Evolutionary conservation across 441 rosid species (phyloP).

Genomic region (Populus tomentosa): DNA sequence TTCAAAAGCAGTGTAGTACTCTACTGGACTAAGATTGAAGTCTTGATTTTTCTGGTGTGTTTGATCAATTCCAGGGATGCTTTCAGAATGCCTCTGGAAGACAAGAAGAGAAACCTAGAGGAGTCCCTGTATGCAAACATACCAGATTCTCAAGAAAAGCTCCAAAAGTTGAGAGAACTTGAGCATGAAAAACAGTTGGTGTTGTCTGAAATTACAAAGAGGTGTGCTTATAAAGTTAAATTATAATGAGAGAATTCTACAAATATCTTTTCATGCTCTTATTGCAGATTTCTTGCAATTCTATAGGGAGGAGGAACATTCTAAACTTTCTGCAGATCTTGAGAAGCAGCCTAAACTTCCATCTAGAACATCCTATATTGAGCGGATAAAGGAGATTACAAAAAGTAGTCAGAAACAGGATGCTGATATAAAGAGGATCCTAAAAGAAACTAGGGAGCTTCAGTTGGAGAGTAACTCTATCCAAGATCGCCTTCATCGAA

Average conservation of each 20-base stretch:
- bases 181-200: conserved; percentile 46
- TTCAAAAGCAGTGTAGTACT: background rate
- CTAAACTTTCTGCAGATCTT: conserved; percentile 40
- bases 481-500: conserved; percentile 79
- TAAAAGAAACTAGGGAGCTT: conserved; percentile 74
- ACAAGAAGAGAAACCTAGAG: conserved; percentile 50
- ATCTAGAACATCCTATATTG: conserved; percentile 57
- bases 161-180: conserved; percentile 48
- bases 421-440: conserved; percentile 62
- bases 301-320: conserved; percentile 56
- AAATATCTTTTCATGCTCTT: conserved; percentile 2
- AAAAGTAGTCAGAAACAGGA: conserved; percentile 82
- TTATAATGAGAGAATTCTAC: conserved; percentile 1
- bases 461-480: conserved; percentile 83
- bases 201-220: conserved; percentile 47
- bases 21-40: background rate
- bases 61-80: conserved; percentile 42
- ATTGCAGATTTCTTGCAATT: conserved; percentile 4
- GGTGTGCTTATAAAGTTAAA: conserved; percentile 29
- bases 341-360: conserved; percentile 48
- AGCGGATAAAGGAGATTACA: conserved; percentile 73
- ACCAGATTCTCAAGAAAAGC: conserved; percentile 52
- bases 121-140: conserved; percentile 47
- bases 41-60: background rate
- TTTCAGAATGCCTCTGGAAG: conserved; percentile 44